phyloP scores from a whole-genome alignment of 306 rosid genomes.

The Betula pendula region DNA sequence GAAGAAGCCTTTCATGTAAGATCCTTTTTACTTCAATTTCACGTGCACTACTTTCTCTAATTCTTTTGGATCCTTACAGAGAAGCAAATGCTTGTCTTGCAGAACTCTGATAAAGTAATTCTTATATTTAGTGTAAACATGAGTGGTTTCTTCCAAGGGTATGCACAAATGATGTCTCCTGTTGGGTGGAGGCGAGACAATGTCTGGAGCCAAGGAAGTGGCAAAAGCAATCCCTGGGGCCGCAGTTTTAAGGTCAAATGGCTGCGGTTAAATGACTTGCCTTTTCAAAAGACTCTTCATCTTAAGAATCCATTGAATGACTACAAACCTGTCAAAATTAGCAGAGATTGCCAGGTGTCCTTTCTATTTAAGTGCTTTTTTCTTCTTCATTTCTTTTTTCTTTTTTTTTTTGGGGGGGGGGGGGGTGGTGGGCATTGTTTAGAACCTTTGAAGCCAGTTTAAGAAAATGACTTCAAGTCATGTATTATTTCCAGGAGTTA shows the following conservation, averaged over 20 bases:
- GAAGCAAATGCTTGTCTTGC: slow-evolving; percentile 52
- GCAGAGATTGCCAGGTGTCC: slow-evolving; percentile 82
- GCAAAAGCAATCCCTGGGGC: slow-evolving; percentile 78
- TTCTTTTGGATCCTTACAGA: slow-evolving; percentile 26
- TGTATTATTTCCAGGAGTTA: slow-evolving; percentile 57
- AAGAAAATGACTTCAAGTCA: slow-evolving; percentile 25
- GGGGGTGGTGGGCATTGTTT: not conserved
- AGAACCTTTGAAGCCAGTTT: slow-evolving; percentile 13
- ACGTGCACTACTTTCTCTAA: slow-evolving; percentile 18
- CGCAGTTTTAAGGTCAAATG: slow-evolving; percentile 78
- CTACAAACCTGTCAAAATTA: slow-evolving; percentile 83
- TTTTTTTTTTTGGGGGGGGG: not conserved
- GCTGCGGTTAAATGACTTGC: slow-evolving; percentile 64
- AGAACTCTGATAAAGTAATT: slow-evolving; percentile 68
- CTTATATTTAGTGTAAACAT: slow-evolving; percentile 80
- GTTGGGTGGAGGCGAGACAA: slow-evolving; percentile 73
- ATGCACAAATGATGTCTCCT: slow-evolving; percentile 77
- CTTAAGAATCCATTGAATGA: slow-evolving; percentile 83
- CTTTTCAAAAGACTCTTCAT: slow-evolving; percentile 77
- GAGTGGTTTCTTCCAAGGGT: slow-evolving; percentile 91
- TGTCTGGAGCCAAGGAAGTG: slow-evolving; percentile 68
- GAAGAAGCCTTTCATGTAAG: slow-evolving; percentile 87
- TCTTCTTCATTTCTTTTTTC: not conserved
- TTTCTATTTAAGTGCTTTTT: slow-evolving; percentile 11
- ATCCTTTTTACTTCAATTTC: slow-evolving; percentile 16